phyloP scores from a whole-genome alignment of 495 filamentous ascomycete species.

The Aspergillus saccharolyticus region DNA sequence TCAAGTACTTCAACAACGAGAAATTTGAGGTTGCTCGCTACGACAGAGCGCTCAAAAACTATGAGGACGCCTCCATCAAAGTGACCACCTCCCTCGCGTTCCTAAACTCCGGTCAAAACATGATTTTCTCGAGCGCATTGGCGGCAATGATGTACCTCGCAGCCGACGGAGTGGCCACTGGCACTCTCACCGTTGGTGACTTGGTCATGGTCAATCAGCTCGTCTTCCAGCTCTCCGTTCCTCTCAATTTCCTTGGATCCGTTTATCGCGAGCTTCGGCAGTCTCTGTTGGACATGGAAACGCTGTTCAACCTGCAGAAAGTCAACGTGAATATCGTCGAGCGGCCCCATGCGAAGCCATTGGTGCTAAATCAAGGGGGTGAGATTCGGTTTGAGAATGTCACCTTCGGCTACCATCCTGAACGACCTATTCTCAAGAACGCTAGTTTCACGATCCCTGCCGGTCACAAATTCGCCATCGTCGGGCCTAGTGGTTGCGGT shows the following conservation, averaged over 20 bases:
- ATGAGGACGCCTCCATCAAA: constrained; percentile 94
- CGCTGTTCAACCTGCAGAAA: constrained; percentile 96
- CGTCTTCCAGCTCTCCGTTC: constrained; percentile 94
- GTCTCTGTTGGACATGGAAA: constrained; percentile 96
- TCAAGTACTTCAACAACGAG: constrained; percentile 99
- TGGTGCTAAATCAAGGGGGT: constrained; percentile 69
- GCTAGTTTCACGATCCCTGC: constrained; percentile 86
- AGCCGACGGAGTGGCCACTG: constrained; percentile 77
- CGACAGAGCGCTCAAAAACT: constrained; percentile 76
- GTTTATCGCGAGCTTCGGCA: constrained; percentile 95
- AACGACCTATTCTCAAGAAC: constrained; percentile 82
- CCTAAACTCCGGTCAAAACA: constrained; percentile 95
- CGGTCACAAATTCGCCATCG: constrained; percentile 91
- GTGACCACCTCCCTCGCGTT: constrained; percentile 88
- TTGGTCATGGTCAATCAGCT: constrained; percentile 98
- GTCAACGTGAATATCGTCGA: constrained; percentile 89
- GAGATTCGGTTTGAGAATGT: constrained; percentile 94
- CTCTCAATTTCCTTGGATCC: constrained; percentile 91
- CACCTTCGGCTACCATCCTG: constrained; percentile 83
- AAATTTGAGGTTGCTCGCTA: constrained; percentile 88
- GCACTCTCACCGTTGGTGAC: constrained; percentile 85
- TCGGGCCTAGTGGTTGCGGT: constrained; percentile 91
- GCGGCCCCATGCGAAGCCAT: constrained; percentile 60
- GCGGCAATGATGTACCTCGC: constrained; percentile 99
- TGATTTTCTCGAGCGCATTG: constrained; percentile 93